These are phyloP conservation scores for Mucor ambiguus DNA, from an alignment of 371 early-diverging fungal species.

Conservation along the genomic window DNA sequence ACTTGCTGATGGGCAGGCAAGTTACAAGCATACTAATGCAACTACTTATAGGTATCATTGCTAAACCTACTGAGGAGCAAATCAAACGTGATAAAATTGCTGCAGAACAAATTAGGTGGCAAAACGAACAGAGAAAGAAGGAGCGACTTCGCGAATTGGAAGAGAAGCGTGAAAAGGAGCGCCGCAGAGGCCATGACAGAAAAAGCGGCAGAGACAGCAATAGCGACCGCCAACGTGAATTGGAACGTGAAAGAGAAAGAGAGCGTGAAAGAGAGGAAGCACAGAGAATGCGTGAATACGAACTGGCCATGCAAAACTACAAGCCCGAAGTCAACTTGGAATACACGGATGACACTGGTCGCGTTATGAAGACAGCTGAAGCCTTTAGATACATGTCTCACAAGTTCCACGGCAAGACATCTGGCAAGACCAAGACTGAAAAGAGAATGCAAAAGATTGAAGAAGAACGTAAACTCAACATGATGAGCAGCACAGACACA, in stretches of 20 bases:
- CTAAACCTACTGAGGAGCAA: constrained; percentile 66
- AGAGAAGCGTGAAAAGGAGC: constrained; percentile 35
- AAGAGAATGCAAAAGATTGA: constrained; percentile 82
- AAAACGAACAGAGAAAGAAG: constrained; percentile 64
- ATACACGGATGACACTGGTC: constrained; percentile 88
- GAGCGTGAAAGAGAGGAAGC: constrained; percentile 67
- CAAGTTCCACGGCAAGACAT: constrained; percentile 93
- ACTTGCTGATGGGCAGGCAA: not conserved
- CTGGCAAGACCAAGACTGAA: constrained; percentile 95
- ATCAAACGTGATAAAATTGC: constrained; percentile 64
- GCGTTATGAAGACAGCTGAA: constrained; percentile 82
- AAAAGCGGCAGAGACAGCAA: constrained; percentile 30
- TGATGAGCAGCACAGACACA: constrained; percentile 79
- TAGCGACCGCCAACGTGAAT: constrained; percentile 40
- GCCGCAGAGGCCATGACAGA: constrained; percentile 29
- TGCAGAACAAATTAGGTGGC: constrained; percentile 70
- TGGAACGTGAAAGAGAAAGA: constrained; percentile 50
- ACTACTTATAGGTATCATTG: constrained; percentile 47
- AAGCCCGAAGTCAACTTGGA: constrained; percentile 89
- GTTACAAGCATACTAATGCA: not conserved
- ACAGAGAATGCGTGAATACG: constrained; percentile 70
- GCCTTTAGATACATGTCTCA: constrained; percentile 93
- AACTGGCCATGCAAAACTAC: constrained; percentile 88
- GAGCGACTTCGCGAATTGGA: constrained; percentile 56
- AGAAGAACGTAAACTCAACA: constrained; percentile 76